Evolutionary conservation across 2,329 filamentous ascomycete species (phyloP), one percentile per base, ranked within the genome.

Genomic region (Pseudopyrenochaeta lycopersici): DNA sequence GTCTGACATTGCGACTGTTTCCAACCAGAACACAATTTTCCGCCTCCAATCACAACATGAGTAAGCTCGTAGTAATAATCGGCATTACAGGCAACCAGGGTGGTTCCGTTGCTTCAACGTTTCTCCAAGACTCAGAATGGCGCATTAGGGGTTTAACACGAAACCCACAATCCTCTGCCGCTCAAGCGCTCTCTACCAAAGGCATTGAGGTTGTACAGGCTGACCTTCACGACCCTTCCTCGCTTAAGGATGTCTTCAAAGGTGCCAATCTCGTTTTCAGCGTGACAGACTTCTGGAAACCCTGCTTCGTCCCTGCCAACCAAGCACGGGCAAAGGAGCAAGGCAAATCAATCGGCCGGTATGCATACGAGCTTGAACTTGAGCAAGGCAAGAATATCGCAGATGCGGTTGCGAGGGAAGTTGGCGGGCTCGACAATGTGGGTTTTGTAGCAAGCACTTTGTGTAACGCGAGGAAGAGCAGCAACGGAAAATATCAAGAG

Each of bases 91-190:
- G 70, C n/a, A 65, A 64, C 14, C 68, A 70, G 49, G 66, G 66
- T 7, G 56, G 56, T 1, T 62, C 65, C 4, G 64, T 71, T 27
- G 67, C 61, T 20, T 31, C 46, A 9, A 51, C 64, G 4, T 78
- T 79, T 20, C 73, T 75, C n/a, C 77, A 79, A 33, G 47, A 79
- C 78, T 11, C 77, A 73, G 29, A 77, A 77, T 75, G 82, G 81
- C 70, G 81, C 77, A 52, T 83, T 71, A 42, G 82, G 76, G 12
- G 80, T 78, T 63, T 85, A 77, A 20, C 82, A 68, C 76, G 66
- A 73, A 79, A 60, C 72, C 11, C 33, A 1, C 31, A 47, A 2
- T 61, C 56, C n/a, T 14, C 38, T 17, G 55, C 55, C 18, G 55
- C 64, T 9, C 48, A 58, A 17, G 47, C 43, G 4, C 68, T 77